phyloP scores from a whole-genome alignment of 306 rosid genomes.

The Chamaecrista fasciculata region DNA sequence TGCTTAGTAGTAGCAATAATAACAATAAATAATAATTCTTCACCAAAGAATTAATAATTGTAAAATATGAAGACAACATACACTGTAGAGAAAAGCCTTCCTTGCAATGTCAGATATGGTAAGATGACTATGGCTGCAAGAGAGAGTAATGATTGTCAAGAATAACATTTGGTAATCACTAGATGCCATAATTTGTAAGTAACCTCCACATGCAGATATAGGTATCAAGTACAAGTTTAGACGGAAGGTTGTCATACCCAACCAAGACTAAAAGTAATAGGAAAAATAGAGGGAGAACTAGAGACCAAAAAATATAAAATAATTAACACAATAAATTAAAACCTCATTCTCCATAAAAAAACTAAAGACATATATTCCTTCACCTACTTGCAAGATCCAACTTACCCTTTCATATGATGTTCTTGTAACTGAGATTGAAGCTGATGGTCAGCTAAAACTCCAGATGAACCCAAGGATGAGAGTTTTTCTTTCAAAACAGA shows the following conservation, averaged over 20 bases:
- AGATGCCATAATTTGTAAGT: too few species aligned
- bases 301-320: slow-evolving; percentile 2
- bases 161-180: too few species aligned
- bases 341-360: slow-evolving; percentile 21
- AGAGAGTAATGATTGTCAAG: slow-evolving; percentile 30
- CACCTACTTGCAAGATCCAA: slow-evolving; percentile 17
- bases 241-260: slow-evolving; percentile 8
- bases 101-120: slow-evolving; percentile 91
- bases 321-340: neutral
- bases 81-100: slow-evolving; percentile 98
- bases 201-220: slow-evolving; percentile 10
- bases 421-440: slow-evolving; percentile 98
- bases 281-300: neutral
- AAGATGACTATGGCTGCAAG: slow-evolving; percentile 73
- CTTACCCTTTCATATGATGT: slow-evolving; percentile 88
- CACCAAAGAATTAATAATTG: neutral
- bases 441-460: slow-evolving; percentile 96
- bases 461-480: slow-evolving; percentile 88
- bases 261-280: slow-evolving; percentile 19
- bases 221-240: neutral
- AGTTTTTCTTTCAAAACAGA: slow-evolving; percentile 93
- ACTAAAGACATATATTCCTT: slow-evolving; percentile 19
- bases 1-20: neutral
- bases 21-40: neutral
- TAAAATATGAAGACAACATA: slow-evolving; percentile 42